A percentile compares a stretch with the other conserved stretches of the same genome.
phyloP scores from a whole-genome alignment of 2,329 filamentous ascomycete species.

The Fusarium nygamai region DNA sequence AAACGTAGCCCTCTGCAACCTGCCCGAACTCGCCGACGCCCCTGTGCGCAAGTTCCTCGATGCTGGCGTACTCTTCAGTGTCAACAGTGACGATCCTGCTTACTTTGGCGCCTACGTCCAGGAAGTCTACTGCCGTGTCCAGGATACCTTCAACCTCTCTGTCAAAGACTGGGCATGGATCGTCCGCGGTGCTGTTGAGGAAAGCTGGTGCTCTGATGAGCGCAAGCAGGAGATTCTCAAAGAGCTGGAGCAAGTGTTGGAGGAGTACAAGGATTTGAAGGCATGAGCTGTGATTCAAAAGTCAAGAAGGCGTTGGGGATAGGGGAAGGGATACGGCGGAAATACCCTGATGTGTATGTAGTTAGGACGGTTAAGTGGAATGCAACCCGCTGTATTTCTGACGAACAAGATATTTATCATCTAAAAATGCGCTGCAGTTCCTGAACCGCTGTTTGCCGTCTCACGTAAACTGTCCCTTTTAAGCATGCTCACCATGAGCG shows the following conservation, averaged over 20 bases:
- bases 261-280: slow-evolving; percentile 22
- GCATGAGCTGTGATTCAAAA: background rate
- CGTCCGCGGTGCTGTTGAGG: slow-evolving; percentile 68
- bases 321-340: background rate
- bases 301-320: slow-evolving; percentile 9
- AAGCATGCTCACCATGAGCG: slow-evolving; percentile 8
- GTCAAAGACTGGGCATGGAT: slow-evolving; percentile 75
- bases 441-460: slow-evolving; percentile 2
- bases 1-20: slow-evolving; percentile 63
- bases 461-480: slow-evolving; percentile 1
- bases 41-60: slow-evolving; percentile 73
- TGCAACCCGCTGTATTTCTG: background rate
- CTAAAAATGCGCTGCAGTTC: slow-evolving; percentile 8
- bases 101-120: slow-evolving; percentile 81
- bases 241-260: slow-evolving; percentile 50
- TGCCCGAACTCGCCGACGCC: slow-evolving; percentile 46
- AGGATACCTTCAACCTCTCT: slow-evolving; percentile 73
- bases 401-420: slow-evolving; percentile 1
- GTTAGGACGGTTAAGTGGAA: background rate
- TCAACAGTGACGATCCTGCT: slow-evolving; percentile 80
- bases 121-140: slow-evolving; percentile 78
- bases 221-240: slow-evolving; percentile 69
- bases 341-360: slow-evolving; percentile 14
- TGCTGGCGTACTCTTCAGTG: slow-evolving; percentile 71
- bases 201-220: slow-evolving; percentile 73